A percentile compares a stretch with the other conserved stretches of the same genome.
Conservation (phyloP, 306 rosid species). For the Macrotyloma uniflorum region DNA sequence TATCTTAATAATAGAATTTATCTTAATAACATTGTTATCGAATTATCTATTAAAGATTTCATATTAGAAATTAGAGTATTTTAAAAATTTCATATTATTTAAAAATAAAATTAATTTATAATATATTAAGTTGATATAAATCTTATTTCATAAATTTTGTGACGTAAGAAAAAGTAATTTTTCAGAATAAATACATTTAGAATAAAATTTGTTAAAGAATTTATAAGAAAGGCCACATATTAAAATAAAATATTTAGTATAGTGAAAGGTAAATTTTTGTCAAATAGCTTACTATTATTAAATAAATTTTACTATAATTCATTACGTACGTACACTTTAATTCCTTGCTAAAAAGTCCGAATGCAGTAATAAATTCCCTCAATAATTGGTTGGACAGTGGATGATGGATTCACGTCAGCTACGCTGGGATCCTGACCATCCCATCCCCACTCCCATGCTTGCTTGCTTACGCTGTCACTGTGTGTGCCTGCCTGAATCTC, state of each 20-base stretch:
- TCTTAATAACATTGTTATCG: too few relatives aligned
- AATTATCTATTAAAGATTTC: too few relatives aligned
- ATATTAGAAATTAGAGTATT: too few relatives aligned
- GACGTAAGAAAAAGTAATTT: too few relatives aligned
- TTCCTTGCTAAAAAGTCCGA: neutral
- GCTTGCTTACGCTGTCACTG: neutral
- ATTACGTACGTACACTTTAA: neutral
- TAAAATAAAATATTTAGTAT: neutral
- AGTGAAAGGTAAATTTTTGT: neutral
- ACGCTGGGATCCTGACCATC: conserved; percentile 6
- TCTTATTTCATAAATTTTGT: too few relatives aligned
- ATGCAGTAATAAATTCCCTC: neutral
- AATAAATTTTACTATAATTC: neutral
- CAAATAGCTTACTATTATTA: neutral
- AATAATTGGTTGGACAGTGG: neutral
- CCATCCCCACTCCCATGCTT: conserved; percentile 33
- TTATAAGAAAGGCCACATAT: neutral
- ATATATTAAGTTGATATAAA: too few relatives aligned
- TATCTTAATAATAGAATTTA: too few relatives aligned
- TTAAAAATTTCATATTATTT: too few relatives aligned
- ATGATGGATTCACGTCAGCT: conserved; percentile 4
- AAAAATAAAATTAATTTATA: too few relatives aligned
- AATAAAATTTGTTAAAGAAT: neutral
- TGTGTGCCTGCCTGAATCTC: neutral
- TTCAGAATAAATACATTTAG: too few relatives aligned